Evolutionary conservation across 345 rosid genomes (phyloP).

Genomic region (Hypericum androsaemum): DNA sequence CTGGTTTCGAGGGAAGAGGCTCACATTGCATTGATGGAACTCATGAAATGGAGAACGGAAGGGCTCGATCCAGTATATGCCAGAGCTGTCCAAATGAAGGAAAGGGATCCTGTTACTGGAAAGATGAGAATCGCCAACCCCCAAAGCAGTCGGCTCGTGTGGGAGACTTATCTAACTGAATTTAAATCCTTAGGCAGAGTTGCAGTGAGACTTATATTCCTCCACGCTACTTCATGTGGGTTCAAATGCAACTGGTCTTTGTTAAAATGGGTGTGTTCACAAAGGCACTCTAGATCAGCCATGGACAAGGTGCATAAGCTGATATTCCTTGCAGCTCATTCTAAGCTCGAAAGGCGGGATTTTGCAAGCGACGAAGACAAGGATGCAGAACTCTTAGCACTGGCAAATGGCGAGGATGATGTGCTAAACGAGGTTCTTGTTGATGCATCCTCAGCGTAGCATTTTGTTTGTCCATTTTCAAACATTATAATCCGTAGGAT

Average conservation of each 20-base stretch:
- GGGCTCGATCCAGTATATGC: conserved; percentile 97
- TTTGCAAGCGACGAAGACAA: conserved; percentile 71
- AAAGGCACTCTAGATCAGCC: conserved; percentile 54
- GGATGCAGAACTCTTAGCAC: conserved; percentile 78
- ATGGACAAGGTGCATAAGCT: conserved; percentile 81
- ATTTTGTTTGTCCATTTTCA: conserved; percentile 9
- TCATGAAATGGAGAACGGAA: conserved; percentile 98
- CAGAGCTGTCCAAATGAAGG: conserved; percentile 94
- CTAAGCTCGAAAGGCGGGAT: conserved; percentile 76
- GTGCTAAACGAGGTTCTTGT: conserved; percentile 81
- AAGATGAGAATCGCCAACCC: conserved; percentile 84
- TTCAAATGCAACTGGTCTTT: conserved; percentile 83
- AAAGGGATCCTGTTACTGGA: conserved; percentile 74
- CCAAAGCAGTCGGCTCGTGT: conserved; percentile 90
- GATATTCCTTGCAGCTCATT: conserved; percentile 77
- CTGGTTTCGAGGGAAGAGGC: conserved; percentile 95
- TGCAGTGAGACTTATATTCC: conserved; percentile 94
- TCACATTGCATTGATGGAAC: conserved; percentile 92
- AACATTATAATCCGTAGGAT: conserved; percentile 44
- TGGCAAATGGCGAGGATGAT: conserved; percentile 79
- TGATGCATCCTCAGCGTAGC: conserved; percentile 77
- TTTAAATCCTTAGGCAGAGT: conserved; percentile 87
- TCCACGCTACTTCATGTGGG: conserved; percentile 78
- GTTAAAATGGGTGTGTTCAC: conserved; percentile 62
- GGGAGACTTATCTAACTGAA: conserved; percentile 95